These are phyloP conservation scores for Cystofilobasidium bisporidii DNA, from an alignment of 768 basidiomycete species.

Conservation along the genomic window DNA sequence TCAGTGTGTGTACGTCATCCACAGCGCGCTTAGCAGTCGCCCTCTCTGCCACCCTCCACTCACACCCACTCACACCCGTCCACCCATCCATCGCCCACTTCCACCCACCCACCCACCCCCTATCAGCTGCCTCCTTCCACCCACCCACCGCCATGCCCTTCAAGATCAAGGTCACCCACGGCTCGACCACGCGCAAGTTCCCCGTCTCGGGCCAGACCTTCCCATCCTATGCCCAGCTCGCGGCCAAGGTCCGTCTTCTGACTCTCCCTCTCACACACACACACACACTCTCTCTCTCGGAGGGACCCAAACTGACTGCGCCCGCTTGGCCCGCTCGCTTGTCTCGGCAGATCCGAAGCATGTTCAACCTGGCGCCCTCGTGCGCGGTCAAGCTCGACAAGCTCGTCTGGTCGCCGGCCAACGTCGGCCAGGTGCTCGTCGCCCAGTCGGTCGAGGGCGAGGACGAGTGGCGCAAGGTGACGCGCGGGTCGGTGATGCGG, in stretches of 20 bases:
- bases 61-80: no score
- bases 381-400: background rate
- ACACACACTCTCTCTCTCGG: background rate
- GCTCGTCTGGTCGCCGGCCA: slow-evolving; percentile 8
- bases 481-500: background rate
- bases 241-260: slow-evolving; percentile 8
- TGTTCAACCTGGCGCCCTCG: background rate
- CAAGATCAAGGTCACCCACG: slow-evolving; percentile 18
- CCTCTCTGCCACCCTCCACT: no score
- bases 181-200: slow-evolving; percentile 11
- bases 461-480: background rate
- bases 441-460: background rate
- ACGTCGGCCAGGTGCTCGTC: slow-evolving; percentile 11
- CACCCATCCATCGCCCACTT: no score
- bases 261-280: no score
- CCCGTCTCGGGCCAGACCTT: slow-evolving; percentile 7
- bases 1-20: no score
- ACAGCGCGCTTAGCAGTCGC: no score
- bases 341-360: slow-evolving; percentile 8
- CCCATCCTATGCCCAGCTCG: slow-evolving; percentile 7
- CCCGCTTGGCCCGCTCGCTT: background rate
- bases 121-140: no score
- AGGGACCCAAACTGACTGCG: background rate
- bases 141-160: slow-evolving; percentile 12
- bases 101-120: background rate